Evolutionary conservation across 176 grass and related monocot species (phyloP).

Genomic region (Eleusine indica): DNA sequence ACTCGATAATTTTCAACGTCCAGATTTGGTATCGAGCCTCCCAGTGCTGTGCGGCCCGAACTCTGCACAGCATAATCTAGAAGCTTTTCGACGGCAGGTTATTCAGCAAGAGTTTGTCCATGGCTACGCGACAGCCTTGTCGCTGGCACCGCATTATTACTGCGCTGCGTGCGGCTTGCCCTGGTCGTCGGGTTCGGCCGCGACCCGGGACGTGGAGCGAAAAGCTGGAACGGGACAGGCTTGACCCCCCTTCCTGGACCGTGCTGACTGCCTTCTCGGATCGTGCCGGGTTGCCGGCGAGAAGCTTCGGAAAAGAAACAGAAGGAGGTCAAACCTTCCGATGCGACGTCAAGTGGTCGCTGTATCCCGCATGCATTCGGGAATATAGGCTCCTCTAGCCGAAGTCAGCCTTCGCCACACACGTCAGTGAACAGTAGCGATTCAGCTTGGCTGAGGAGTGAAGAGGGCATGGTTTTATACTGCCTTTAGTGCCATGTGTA

Average conservation of each 20-base stretch:
- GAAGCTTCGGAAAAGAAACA: conserved; percentile 35
- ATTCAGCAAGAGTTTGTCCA: conserved; percentile 15
- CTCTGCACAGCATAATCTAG: not conserved
- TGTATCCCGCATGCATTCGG: not conserved
- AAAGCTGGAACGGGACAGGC: not conserved
- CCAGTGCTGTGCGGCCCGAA: not conserved
- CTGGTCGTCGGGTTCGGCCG: conserved; percentile 27
- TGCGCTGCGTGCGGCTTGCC: not conserved
- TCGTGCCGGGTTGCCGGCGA: conserved; percentile 31
- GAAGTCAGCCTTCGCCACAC: not conserved
- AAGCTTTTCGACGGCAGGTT: not conserved
- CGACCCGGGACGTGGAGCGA: not conserved
- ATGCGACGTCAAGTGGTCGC: conserved; percentile 9
- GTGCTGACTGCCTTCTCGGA: conserved; percentile 44
- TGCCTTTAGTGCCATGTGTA: not conserved
- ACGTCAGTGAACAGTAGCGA: not conserved
- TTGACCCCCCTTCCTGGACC: conserved; percentile 30
- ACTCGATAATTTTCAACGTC: not conserved
- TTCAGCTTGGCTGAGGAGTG: not conserved
- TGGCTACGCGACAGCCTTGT: not conserved
- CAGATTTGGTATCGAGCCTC: not conserved
- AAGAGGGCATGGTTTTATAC: conserved; percentile 15
- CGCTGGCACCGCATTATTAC: not conserved
- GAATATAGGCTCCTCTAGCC: not conserved
- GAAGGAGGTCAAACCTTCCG: not conserved